A percentile compares a stretch with the other conserved stretches of the same genome.
Evolutionary conservation across 306 rosid genomes (phyloP).

Genomic region (Cucurbita moschata): DNA sequence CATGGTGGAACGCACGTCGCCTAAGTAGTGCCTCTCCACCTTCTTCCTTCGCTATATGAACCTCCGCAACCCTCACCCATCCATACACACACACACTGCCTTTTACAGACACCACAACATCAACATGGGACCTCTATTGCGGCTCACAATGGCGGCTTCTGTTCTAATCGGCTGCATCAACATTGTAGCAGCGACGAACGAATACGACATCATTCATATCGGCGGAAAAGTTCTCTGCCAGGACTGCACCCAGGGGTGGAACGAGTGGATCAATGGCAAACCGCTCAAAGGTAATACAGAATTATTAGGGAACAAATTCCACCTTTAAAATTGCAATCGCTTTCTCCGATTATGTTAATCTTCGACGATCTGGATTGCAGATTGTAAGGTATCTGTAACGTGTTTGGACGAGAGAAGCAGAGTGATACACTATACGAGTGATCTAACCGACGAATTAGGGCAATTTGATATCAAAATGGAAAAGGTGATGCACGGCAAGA

Average conservation of each 20-base stretch:
- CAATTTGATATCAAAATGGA: conserved; percentile 30
- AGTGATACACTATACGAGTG: conserved; percentile 49
- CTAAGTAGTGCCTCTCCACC: conserved; percentile 28
- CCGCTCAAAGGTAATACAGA: conserved; percentile 43
- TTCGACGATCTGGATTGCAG: conserved; percentile 12
- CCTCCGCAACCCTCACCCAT: conserved; percentile 1
- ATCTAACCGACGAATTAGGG: conserved; percentile 53
- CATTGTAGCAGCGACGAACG: conserved; percentile 13
- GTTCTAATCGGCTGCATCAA: conserved; percentile 23
- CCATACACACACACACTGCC: not conserved
- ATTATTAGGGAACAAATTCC: not conserved
- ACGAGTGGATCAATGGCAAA: conserved; percentile 49
- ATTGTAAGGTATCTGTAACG: conserved; percentile 46
- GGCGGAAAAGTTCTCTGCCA: conserved; percentile 77
- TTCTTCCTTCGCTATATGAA: conserved; percentile 10
- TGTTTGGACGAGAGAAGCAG: conserved; percentile 57
- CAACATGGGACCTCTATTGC: conserved; percentile 16
- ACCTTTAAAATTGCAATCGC: not conserved
- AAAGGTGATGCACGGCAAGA: conserved; percentile 23
- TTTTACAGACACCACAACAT: not conserved
- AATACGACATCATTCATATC: conserved; percentile 21
- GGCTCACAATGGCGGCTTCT: conserved; percentile 17
- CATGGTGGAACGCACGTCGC: conserved; percentile 31
- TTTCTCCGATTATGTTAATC: not conserved
- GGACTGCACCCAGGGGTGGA: conserved; percentile 67